Evolutionary conservation across 768 basidiomycete genomes (phyloP).

Genomic region (Psilocybe tampanensis): DNA sequence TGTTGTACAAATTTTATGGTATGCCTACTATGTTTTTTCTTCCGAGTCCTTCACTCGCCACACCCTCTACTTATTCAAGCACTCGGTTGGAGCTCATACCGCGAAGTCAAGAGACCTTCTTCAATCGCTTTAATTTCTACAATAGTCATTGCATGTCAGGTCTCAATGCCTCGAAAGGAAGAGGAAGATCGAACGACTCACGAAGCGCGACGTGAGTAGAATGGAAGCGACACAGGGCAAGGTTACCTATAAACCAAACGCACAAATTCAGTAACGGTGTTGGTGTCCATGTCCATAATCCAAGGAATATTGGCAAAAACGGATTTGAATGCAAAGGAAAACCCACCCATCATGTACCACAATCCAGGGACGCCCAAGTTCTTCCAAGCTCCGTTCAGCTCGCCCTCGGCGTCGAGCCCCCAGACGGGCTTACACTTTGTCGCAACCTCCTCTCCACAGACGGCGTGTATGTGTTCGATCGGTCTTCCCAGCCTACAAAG

Average conservation of each 20-base stretch:
- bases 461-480: too few relatives aligned
- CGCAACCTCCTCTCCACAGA: too few relatives aligned
- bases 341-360: slow-evolving; percentile 53
- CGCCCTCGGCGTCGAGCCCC: slow-evolving; percentile 69
- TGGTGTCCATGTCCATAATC: not conserved
- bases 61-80: too few relatives aligned
- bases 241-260: slow-evolving; percentile 52
- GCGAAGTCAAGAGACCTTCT: slow-evolving; percentile 27
- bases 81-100: slow-evolving; percentile 7
- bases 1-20: too few relatives aligned
- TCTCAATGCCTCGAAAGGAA: too few relatives aligned
- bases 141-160: too few relatives aligned
- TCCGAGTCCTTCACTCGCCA: too few relatives aligned
- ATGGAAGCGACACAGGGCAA: slow-evolving; percentile 64
- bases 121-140: slow-evolving; percentile 75
- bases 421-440: slow-evolving; percentile 43
- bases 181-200: slow-evolving; percentile 34
- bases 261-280: too few relatives aligned
- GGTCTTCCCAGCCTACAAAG: too few relatives aligned
- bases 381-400: slow-evolving; percentile 44
- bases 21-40: too few relatives aligned
- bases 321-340: too few relatives aligned
- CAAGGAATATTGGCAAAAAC: not conserved
- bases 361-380: slow-evolving; percentile 48
- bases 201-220: slow-evolving; percentile 71